Evolutionary conservation across 441 rosid genomes (phyloP), one percentile per base, ranked within the genome.

Genomic region (Manihot esculenta): DNA sequence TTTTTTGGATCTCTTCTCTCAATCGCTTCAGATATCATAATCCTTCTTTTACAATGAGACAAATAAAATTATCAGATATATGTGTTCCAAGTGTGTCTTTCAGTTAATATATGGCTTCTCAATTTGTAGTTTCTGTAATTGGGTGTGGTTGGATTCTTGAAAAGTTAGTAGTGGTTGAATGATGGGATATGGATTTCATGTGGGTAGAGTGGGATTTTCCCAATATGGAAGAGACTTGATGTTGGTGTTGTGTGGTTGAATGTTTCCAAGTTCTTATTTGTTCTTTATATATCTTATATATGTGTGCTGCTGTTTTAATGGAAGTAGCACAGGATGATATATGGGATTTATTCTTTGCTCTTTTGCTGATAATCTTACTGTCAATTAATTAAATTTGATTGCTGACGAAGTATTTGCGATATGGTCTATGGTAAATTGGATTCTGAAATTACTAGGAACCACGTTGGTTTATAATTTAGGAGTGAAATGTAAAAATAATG

Each of bases 121-220:
- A 44, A 41, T 13, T 18, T 56, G 55, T 27, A 9, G 8, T 66
- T 20, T 51, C 20, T n/a, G n/a, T 33, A 3, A 33, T 5, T 47
- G 42, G 45, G 13, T 50, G 7, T 7, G 13, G 30, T 44, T 24
- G 38, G 61, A 67, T 53, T 67, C n/a, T 23, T 41, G 47, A 54
- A 21, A 33, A 13, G 38, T 41, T 35, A 38, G 7, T n/a, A 14
- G 54, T 3, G 20, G 17, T 44, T 2, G 14, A 15, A 48, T 10
- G 5, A 15, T 18, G 18, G 33, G 62, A 35, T 44, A 35, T 57
- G 14, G 23, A 26, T 45, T 57, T 53, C 44, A 9, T 57, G 42
- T 56, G 17, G 54, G 62, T 68, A 12, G 27, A 1, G 57, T 58
- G 55, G 38, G 56, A 45, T 58, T 69, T 47, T 58, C 33, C 7